Evolutionary conservation across 108 stramenopile genomes (phyloP).

Genomic region (Pseudonitzschia multistriata): DNA sequence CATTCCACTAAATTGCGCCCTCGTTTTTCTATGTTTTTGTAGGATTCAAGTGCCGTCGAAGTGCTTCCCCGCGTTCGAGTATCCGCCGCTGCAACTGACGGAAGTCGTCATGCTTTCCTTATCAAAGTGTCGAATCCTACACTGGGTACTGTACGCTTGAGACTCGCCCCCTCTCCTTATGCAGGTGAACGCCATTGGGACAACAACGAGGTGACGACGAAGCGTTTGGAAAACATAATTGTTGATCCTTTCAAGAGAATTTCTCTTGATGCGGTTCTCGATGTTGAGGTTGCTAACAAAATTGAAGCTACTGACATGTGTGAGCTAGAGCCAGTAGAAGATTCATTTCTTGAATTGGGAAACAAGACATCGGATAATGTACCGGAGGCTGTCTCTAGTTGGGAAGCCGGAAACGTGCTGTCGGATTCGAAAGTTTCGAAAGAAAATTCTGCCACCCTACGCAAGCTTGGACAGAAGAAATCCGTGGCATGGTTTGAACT

Average conservation of each 20-base stretch:
- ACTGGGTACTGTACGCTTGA: slow-evolving; percentile 61
- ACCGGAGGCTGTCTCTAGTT: slow-evolving; percentile 53
- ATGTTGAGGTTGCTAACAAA: slow-evolving; percentile 12
- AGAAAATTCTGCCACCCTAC: slow-evolving; percentile 13
- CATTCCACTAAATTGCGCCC: slow-evolving; percentile 5
- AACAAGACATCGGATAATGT: slow-evolving; percentile 41
- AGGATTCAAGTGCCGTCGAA: slow-evolving; percentile 83
- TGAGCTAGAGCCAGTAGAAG: slow-evolving; percentile 56
- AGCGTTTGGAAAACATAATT: slow-evolving; percentile 44
- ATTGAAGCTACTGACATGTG: slow-evolving; percentile 40
- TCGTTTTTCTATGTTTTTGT: slow-evolving; percentile 3
- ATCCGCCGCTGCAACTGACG: slow-evolving; percentile 30
- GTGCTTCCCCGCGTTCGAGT: slow-evolving; percentile 64
- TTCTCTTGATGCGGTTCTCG: slow-evolving; percentile 36
- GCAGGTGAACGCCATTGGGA: slow-evolving; percentile 47
- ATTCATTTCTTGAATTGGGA: slow-evolving; percentile 70
- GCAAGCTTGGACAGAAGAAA: slow-evolving; percentile 37
- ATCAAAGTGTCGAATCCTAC: slow-evolving; percentile 79
- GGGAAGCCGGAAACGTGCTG: slow-evolving; percentile 45
- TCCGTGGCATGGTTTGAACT: slow-evolving; percentile 72
- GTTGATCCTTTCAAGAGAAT: slow-evolving; percentile 52
- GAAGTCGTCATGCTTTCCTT: slow-evolving; percentile 44
- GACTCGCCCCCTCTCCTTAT: slow-evolving; percentile 44
- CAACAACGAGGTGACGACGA: background rate
- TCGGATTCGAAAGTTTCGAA: slow-evolving; percentile 15